Base-by-base conservation (phyloP, 345 rosid species). In the Kernera saxatilis region DNA sequence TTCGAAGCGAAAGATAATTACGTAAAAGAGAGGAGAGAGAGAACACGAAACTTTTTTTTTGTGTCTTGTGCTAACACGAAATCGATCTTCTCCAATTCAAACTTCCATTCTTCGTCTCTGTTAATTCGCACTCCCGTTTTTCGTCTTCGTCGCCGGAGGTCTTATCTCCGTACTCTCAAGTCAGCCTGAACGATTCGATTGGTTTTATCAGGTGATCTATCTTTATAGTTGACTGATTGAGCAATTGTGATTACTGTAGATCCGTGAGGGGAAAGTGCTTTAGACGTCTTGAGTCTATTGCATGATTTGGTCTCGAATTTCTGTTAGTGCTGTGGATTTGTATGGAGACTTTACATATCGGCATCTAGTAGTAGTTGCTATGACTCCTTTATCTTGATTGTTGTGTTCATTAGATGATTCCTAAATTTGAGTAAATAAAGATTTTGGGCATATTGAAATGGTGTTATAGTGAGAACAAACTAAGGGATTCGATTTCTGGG, bases 181-280 rank as follows among this genome's bases (percentile, higher is more conserved):
- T 67, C 72, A 49, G 50, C 35, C 30, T 40, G 6, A 67, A 59
- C 69, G 49, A 59, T 29, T 37, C 56, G 49, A 52, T 54, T 44
- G n/a, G 32, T 8, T 69, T 55, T 35, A 3, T 49, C 62, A 67
- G 78, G 78, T 66, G 78, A 56, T 56, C 67, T 10, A 26, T 73
- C 27, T 45, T 55, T 55, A 10, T 19, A 58, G 72, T 66, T 74
- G 72, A 65, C 77, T 73, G 77, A 46, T 73, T 56, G 66, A 54
- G 55, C 48, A 52, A 54, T 54, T 64, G 52, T 18, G 60, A 51
- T 52, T n/a, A 62, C 70, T 52, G 46, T 63, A 61, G 75, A 71
- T 71, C 73, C 14, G 37, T 21, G 29, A 48, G 48, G 40, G 13
- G 68, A 27, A 48, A 60, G 25, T 71, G 61, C 53, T 43, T 50